Percentiles rank a stretch among this genome's conserved stretches.
phyloP scores from a whole-genome alignment of 495 filamentous ascomycete genomes.

The Penicillium goetzii region DNA sequence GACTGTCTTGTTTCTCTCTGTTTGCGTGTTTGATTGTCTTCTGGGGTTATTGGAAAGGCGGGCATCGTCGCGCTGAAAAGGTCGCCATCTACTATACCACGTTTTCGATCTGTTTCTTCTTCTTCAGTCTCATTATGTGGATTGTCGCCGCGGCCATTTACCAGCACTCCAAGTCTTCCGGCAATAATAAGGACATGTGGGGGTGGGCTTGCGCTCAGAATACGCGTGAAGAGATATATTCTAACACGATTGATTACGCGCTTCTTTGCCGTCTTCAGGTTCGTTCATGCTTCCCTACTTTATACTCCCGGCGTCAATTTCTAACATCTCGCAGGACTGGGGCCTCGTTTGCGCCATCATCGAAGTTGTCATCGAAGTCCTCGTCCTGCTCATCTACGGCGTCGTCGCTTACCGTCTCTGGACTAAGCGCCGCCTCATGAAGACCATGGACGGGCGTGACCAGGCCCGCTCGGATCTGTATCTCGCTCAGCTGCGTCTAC shows the following conservation, averaged over 20 bases:
- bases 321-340: constrained; percentile 70
- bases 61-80: constrained; percentile 88
- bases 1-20: constrained; percentile 78
- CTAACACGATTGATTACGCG: constrained; percentile 79
- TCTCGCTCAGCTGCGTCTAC: constrained; percentile 87
- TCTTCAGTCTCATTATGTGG: constrained; percentile 94
- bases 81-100: constrained; percentile 90
- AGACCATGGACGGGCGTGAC: constrained; percentile 95
- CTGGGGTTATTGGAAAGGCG: constrained; percentile 84
- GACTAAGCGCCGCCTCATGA: constrained; percentile 90
- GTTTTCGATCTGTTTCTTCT: constrained; percentile 90
- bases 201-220: constrained; percentile 95
- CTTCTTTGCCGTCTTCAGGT: constrained; percentile 96
- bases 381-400: constrained; percentile 90
- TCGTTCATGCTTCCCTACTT: constrained; percentile 31
- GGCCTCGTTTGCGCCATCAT: constrained; percentile 94
- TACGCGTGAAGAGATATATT: constrained; percentile 71
- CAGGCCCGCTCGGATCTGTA: constrained; percentile 91
- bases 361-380: constrained; percentile 89
- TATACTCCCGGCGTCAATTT: neutral
- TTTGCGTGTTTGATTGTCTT: constrained; percentile 79
- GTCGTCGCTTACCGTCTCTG: constrained; percentile 96
- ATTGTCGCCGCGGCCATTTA: constrained; percentile 82
- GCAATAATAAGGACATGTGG: constrained; percentile 86
- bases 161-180: constrained; percentile 71